phyloP scores from a whole-genome alignment of 2,329 filamentous ascomycete genomes.

The Graphilbum sp. region DNA sequence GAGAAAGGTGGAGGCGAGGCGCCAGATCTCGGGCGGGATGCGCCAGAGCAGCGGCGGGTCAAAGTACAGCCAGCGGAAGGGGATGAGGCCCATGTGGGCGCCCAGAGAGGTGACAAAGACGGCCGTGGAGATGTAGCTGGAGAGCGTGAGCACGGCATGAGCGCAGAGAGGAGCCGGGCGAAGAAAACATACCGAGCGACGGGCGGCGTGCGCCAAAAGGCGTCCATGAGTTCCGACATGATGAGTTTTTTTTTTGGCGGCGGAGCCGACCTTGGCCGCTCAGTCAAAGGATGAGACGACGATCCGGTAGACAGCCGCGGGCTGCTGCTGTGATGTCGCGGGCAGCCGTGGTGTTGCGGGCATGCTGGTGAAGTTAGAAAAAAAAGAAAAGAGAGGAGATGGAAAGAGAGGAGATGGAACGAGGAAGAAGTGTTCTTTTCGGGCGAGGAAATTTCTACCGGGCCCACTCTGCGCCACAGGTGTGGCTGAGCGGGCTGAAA shows the following conservation, averaged over 20 bases:
- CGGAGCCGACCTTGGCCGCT: too few relatives aligned
- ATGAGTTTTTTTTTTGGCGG: too few relatives aligned
- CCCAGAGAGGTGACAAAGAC: slow-evolving; percentile 46
- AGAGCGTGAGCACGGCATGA: too few relatives aligned
- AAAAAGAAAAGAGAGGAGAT: too few relatives aligned
- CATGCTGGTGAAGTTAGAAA: background rate
- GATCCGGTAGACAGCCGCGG: slow-evolving; percentile 6
- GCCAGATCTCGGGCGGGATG: slow-evolving; percentile 31
- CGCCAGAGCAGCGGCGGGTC: slow-evolving; percentile 34
- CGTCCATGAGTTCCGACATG: slow-evolving; percentile 24
- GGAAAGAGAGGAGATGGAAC: too few relatives aligned
- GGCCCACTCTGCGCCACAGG: too few relatives aligned
- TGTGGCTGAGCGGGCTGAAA: too few relatives aligned
- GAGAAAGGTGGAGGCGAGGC: slow-evolving; percentile 25
- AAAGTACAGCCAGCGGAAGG: slow-evolving; percentile 35
- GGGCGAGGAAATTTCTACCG: too few relatives aligned
- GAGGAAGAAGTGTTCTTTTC: too few relatives aligned
- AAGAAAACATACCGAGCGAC: slow-evolving; percentile 22
- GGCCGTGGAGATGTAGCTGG: slow-evolving; percentile 43
- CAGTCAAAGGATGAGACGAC: slow-evolving; percentile 8
- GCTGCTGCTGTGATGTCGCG: slow-evolving; percentile 10
- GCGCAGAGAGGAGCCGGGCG: too few relatives aligned
- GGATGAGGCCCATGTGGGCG: slow-evolving; percentile 40
- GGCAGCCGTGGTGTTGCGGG: too few relatives aligned
- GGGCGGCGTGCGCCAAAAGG: slow-evolving; percentile 24